Conservation (phyloP, 2,329 filamentous ascomycete species). For the Verticillium alfalfae region DNA sequence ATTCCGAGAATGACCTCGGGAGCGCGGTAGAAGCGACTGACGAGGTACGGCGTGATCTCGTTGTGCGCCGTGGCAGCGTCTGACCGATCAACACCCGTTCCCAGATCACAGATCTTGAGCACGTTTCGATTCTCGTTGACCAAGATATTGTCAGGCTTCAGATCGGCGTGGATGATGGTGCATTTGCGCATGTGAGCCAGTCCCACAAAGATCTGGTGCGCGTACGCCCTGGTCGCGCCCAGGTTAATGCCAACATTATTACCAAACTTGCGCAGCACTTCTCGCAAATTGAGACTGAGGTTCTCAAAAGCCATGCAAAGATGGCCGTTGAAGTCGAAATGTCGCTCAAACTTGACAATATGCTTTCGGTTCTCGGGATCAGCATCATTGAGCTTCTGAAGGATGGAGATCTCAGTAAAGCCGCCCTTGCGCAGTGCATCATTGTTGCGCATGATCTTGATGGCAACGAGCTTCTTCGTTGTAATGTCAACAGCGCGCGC, state of each 20-base stretch:
- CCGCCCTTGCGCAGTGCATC: slow-evolving; percentile 88
- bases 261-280: slow-evolving; percentile 92
- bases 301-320: slow-evolving; percentile 97
- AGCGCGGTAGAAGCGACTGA: slow-evolving; percentile 94
- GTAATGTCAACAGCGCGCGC: slow-evolving; percentile 77
- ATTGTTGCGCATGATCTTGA: slow-evolving; percentile 98
- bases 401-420: slow-evolving; percentile 87
- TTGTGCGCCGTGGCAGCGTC: slow-evolving; percentile 68
- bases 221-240: slow-evolving; percentile 79
- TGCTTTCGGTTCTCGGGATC: slow-evolving; percentile 90
- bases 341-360: slow-evolving; percentile 78
- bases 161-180: slow-evolving; percentile 89
- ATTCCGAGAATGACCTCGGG: slow-evolving; percentile 98
- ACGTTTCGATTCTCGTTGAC: slow-evolving; percentile 77
- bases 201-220: slow-evolving; percentile 89
- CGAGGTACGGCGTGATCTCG: slow-evolving; percentile 89
- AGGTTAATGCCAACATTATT: slow-evolving; percentile 91
- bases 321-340: slow-evolving; percentile 92
- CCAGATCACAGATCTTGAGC: slow-evolving; percentile 93
- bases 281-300: slow-evolving; percentile 84
- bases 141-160: slow-evolving; percentile 97
- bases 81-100: slow-evolving; percentile 86
- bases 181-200: slow-evolving; percentile 84
- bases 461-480: slow-evolving; percentile 73
- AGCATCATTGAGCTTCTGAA: slow-evolving; percentile 78